Evolutionary conservation across 2,329 filamentous ascomycete genomes (phyloP).

Genomic region (Aspergillus flavus): DNA sequence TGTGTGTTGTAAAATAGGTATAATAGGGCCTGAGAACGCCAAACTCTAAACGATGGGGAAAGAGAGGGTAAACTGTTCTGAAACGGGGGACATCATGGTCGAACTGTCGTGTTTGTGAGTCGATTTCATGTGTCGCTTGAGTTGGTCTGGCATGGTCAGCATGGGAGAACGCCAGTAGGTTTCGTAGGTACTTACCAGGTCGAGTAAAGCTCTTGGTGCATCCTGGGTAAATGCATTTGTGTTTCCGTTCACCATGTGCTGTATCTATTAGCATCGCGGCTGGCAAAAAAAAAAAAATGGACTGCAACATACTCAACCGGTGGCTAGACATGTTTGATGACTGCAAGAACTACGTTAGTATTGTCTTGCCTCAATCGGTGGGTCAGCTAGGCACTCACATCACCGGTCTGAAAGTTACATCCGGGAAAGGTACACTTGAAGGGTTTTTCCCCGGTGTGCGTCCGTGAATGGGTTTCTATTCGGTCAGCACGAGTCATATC

Average conservation of each 20-base stretch:
- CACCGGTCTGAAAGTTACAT: constrained; percentile 47
- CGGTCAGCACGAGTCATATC: constrained; percentile 21
- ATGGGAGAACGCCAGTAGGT: too few relatives aligned
- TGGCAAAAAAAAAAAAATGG: background rate
- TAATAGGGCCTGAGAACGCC: background rate
- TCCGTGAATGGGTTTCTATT: constrained; percentile 46
- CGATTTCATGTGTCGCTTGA: constrained; percentile 43
- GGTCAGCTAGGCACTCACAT: constrained; percentile 36
- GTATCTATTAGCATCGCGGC: constrained; percentile 12
- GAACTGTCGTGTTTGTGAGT: constrained; percentile 37
- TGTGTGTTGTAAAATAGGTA: background rate
- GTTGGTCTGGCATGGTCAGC: constrained; percentile 36
- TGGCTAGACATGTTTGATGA: constrained; percentile 51
- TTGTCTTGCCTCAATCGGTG: background rate
- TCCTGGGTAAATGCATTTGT: constrained; percentile 43
- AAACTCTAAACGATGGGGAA: constrained; percentile 17
- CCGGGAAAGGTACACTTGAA: constrained; percentile 47
- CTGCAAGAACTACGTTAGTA: constrained; percentile 22
- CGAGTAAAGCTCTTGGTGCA: constrained; percentile 49
- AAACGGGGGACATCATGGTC: constrained; percentile 26
- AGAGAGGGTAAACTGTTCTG: constrained; percentile 25
- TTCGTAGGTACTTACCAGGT: constrained; percentile 36
- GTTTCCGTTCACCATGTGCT: constrained; percentile 46
- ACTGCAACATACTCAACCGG: constrained; percentile 41
- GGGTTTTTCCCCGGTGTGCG: constrained; percentile 47